phyloP scores from a whole-genome alignment of 2,329 filamentous ascomycete genomes.

The Biscogniauxia mediterranea region DNA sequence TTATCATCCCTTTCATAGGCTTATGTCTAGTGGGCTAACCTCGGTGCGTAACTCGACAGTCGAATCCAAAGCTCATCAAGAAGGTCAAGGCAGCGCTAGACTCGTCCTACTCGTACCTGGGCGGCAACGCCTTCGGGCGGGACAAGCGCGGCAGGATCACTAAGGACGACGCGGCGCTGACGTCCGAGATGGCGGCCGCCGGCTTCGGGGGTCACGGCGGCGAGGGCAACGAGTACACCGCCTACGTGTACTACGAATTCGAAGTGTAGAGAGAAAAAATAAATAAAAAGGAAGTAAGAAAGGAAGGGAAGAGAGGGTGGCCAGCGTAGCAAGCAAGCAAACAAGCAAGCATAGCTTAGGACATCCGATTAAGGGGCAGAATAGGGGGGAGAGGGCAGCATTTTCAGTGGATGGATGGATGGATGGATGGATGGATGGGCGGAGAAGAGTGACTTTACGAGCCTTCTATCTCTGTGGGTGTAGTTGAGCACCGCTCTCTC shows the following conservation, averaged over 20 bases:
- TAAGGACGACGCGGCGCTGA: slow-evolving; percentile 80
- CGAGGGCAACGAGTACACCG: slow-evolving; percentile 82
- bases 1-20: neutral
- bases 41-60: slow-evolving; percentile 48
- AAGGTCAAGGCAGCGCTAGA: slow-evolving; percentile 81
- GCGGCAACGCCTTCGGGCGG: slow-evolving; percentile 87
- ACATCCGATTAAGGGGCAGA: no score
- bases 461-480: no score
- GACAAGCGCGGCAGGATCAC: slow-evolving; percentile 92
- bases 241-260: slow-evolving; percentile 97
- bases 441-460: no score
- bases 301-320: no score
- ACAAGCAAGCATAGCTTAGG: no score
- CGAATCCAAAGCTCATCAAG: slow-evolving; percentile 75
- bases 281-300: no score
- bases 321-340: no score
- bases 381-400: no score
- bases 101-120: slow-evolving; percentile 83
- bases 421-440: no score
- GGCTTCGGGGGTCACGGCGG: slow-evolving; percentile 56
- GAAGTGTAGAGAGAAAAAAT: slow-evolving; percentile 53
- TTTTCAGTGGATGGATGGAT: no score
- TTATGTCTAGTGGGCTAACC: neutral
- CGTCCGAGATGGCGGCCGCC: slow-evolving; percentile 80
- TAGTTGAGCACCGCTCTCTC: no score